These are phyloP conservation scores for Backusella mclennaniae DNA, from an alignment of 192 early-diverging fungal genomes.

Conservation along the genomic window DNA sequence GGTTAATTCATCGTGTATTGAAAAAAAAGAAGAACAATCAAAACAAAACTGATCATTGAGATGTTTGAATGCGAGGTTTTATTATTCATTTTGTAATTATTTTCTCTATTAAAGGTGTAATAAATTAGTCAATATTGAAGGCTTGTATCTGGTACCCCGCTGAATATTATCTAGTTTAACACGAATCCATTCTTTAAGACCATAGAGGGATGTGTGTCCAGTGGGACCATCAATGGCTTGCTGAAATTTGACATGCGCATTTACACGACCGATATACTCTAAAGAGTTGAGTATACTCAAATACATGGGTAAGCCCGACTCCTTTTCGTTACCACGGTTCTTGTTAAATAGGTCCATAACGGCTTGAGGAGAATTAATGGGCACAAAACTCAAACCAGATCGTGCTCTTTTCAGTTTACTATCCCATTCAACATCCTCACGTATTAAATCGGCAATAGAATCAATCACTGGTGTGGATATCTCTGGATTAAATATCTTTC, in stretches of 20 bases:
- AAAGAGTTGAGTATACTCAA: neutral
- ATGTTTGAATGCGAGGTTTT: neutral
- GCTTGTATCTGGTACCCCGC: neutral
- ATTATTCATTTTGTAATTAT: neutral
- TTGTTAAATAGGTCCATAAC: neutral
- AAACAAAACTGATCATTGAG: neutral
- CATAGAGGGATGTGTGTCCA: constrained; percentile 19
- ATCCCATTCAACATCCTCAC: constrained; percentile 31
- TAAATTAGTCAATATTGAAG: neutral
- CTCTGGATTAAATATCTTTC: constrained; percentile 5
- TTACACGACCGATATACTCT: constrained; percentile 17
- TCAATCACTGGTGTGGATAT: constrained; percentile 21
- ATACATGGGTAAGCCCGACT: neutral
- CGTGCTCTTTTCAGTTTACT: constrained; percentile 11
- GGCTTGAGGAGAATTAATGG: neutral
- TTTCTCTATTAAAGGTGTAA: neutral
- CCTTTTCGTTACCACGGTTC: neutral
- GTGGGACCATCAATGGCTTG: constrained; percentile 21
- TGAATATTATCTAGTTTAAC: constrained; percentile 9
- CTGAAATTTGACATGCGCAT: constrained; percentile 9
- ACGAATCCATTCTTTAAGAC: constrained; percentile 27
- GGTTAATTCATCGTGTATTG: too few species aligned
- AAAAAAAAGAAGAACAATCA: neutral
- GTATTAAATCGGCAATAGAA: constrained; percentile 6
- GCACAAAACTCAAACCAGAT: constrained; percentile 9